phyloP scores from a whole-genome alignment of 257 asterid genomes.

The Scutellaria galericulata region DNA sequence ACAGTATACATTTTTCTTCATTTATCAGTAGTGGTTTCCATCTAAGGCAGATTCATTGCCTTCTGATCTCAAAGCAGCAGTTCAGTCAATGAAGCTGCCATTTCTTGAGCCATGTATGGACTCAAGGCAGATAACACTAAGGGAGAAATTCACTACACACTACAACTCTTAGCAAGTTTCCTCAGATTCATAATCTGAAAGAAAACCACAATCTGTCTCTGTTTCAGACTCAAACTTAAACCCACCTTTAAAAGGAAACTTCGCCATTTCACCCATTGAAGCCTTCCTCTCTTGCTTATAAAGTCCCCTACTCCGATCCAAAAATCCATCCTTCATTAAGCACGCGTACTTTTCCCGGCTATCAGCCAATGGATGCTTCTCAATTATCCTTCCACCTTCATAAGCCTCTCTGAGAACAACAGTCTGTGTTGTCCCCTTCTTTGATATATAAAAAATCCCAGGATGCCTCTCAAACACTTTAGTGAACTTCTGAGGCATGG shows the following conservation, averaged over 20 bases:
- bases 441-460: constrained; percentile 78
- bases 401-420: constrained; percentile 87
- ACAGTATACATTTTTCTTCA: background rate
- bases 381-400: constrained; percentile 61
- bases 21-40: background rate
- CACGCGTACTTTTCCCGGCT: constrained; percentile 58
- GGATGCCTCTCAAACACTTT: constrained; percentile 93
- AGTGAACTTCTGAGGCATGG: constrained; percentile 86
- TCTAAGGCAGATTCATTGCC: background rate
- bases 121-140: background rate
- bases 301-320: constrained; percentile 74
- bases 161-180: constrained; percentile 39
- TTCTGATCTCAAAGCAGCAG: background rate
- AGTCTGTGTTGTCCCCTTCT: constrained; percentile 74
- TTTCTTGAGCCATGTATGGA: constrained; percentile 6
- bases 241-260: constrained; percentile 21
- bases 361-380: constrained; percentile 72
- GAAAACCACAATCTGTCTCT: constrained; percentile 48
- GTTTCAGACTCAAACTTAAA: constrained; percentile 53
- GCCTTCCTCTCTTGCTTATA: constrained; percentile 46
- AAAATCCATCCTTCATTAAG: constrained; percentile 76
- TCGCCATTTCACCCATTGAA: constrained; percentile 36
- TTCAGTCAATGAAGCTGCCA: background rate
- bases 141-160: background rate
- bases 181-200: constrained; percentile 66